Evolutionary conservation across 1,284 basidiomycete species (phyloP).

Genomic region (Ustilago crameri): DNA sequence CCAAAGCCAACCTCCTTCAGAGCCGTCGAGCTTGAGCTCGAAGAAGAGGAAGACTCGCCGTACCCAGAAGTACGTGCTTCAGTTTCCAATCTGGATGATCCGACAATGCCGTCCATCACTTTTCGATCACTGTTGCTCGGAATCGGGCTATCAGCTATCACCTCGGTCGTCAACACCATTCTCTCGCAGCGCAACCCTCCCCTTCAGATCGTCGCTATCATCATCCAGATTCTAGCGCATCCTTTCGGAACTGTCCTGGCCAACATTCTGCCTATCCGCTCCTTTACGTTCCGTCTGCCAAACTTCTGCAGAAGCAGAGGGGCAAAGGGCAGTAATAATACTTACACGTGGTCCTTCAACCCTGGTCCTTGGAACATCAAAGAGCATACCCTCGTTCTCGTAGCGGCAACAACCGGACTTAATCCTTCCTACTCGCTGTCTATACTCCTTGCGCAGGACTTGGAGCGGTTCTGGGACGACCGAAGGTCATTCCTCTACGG

Average conservation of each 20-base stretch:
- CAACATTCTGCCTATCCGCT: constrained; percentile 45
- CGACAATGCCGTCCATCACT: constrained; percentile 56
- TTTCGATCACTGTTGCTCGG: constrained; percentile 60
- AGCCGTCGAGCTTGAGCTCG: constrained; percentile 38
- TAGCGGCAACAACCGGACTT: constrained; percentile 41
- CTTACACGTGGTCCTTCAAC: constrained; percentile 46
- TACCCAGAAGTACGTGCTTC: constrained; percentile 63
- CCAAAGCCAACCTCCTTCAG: constrained; percentile 15
- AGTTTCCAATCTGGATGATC: constrained; percentile 63
- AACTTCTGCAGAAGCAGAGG: not conserved
- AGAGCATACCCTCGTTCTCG: constrained; percentile 59
- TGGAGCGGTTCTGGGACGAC: constrained; percentile 67
- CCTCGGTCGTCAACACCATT: constrained; percentile 58
- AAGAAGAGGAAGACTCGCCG: constrained; percentile 59
- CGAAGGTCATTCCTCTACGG: constrained; percentile 67
- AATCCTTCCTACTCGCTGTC: constrained; percentile 70
- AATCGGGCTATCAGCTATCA: constrained; percentile 44
- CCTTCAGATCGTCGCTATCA: constrained; percentile 51
- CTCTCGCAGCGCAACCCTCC: constrained; percentile 59
- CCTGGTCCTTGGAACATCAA: constrained; percentile 64
- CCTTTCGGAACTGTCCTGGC: constrained; percentile 53
- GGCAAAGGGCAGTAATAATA: not conserved
- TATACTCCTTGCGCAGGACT: constrained; percentile 71
- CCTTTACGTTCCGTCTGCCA: constrained; percentile 26
- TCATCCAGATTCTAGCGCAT: constrained; percentile 55